Conservation (phyloP, 352 stramenopile species). For the Pythium rhizo-oryzae region DNA sequence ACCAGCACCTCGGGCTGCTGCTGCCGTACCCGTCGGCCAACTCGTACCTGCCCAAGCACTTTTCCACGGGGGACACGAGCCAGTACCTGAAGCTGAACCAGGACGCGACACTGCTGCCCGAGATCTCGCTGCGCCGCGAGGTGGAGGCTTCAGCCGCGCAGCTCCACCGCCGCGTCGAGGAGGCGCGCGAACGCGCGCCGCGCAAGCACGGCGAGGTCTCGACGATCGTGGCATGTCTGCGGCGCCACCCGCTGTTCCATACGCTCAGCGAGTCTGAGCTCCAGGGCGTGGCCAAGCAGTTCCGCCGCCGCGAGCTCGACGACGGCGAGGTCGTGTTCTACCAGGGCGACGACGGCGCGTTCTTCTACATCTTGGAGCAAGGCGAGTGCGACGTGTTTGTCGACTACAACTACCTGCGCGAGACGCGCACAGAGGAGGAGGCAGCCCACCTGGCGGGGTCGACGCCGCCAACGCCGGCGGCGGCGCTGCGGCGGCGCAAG, state of each 20-base stretch:
- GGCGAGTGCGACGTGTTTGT: conserved; percentile 86
- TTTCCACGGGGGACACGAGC: conserved; percentile 51
- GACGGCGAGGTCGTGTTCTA: conserved; percentile 86
- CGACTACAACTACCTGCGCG: conserved; percentile 71
- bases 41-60: conserved; percentile 89
- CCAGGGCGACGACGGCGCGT: conserved; percentile 70
- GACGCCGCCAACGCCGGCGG: conserved; percentile 3
- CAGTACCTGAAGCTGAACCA: conserved; percentile 83
- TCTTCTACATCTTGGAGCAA: conserved; percentile 81
- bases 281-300: conserved; percentile 50
- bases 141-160: conserved; percentile 39
- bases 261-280: conserved; percentile 73
- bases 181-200: conserved; percentile 37
- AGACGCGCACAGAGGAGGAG: conserved; percentile 39
- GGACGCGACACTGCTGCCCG: conserved; percentile 65
- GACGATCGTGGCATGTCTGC: conserved; percentile 67
- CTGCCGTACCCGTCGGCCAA: conserved; percentile 83
- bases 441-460: conserved; percentile 9
- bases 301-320: conserved; percentile 54
- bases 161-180: conserved; percentile 35
- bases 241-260: conserved; percentile 83
- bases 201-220: conserved; percentile 38
- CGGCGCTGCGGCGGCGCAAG: conserved; percentile 63
- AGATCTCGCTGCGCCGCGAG: conserved; percentile 61
- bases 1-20: conserved; percentile 78